Evolutionary conservation across 208 protist species (phyloP), one percentile per base, ranked within the genome.

Genomic region (Acanthamoeba divionensis): DNA sequence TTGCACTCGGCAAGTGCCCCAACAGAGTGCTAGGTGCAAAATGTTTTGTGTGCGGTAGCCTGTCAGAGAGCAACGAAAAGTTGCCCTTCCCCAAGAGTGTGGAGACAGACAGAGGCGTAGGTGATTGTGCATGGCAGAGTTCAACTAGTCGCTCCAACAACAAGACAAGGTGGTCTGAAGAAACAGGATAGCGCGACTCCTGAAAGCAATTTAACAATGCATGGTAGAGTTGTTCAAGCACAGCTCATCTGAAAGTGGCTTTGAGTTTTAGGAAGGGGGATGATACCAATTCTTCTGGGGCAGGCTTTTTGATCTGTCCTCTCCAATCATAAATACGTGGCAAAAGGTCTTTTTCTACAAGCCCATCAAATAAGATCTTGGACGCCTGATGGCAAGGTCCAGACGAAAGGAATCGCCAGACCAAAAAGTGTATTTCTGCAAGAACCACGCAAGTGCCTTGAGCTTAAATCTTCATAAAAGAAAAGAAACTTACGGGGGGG

Each of bases 301-400:
- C n/a, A n/a, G n/a, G n/a, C n/a, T n/a, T n/a, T n/a, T n/a, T n/a
- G n/a, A n/a, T n/a, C n/a, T 18, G 6, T 24, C 73, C 73, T 15
- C 26, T 83, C 73, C 73, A 83, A 54, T 83, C 21, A n/a, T 83
- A 83, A 29, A n/a, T 12, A 2, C 73, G 45, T 31, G 73, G 73
- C 26, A 83, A 54, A 9, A 83, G 48, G 21, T 83, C 10, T 15
- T 47, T 54, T 3, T 36, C 18, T 0, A 54, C 2, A 21, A 83
- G 73, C 10, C 63, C 73, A 13, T 83, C 73, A 21, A 83, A 83
- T 1, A 83, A 54, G 9, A 62, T 54, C 15, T 83, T 24, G 3
- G 73, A 47, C 6, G 73, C 57, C 1, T 21, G 15, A 10, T 62
- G 73, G 21, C 48, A 55, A 2, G 44, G 1, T 31, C 48, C 73